Evolutionary conservation across 2,329 filamentous ascomycete genomes (phyloP), one percentile per base, ranked within the genome.

Genomic region (Pleoardoris graminearum): DNA sequence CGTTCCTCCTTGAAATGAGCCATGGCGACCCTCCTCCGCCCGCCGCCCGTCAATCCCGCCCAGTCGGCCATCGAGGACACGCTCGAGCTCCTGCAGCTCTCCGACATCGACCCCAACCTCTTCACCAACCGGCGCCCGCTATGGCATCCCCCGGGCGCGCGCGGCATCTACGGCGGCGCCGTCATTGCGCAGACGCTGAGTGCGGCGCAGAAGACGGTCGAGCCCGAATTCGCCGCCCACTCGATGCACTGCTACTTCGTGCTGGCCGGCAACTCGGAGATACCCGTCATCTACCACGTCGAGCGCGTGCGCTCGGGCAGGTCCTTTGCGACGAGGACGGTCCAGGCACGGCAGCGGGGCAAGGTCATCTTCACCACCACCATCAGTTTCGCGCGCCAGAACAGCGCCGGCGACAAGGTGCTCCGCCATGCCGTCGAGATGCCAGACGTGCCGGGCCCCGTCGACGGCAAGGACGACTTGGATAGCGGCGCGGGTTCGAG

Each of bases 211-310:
- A 85, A 86, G 68, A 99, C 94, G 7, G 90, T 99, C 2, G 87
- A 88, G 0, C 73, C 79, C 22, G 81, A 89, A 70, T 97, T 96
- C 75, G 83, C 86, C 54, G 85, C 94, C 44, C 94, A 99, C 79
- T 93, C 88, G 69, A 97, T 96, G 89, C 94, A 99, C 82, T 97
- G 94, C 83, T 99, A 97, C 79, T 99, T 99, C 74, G 86, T 99
- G 29, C 85, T 97, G 1, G 92, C 93, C 4, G 94, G 94, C 23
- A 89, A 93, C 68, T 82, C 85, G 11, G 85, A 88, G 54, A 87
- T 94, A 16, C 93, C 94, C 27, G 89, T 97, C 60, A 82, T 97
- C 57, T 97, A 96, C 78, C 90, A 97, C 70, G 94, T 99, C 41
- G 94, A 97, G 78, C 85, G 90, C 47, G 91, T 99, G 42, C 87